A percentile compares a stretch with the other conserved stretches of the same genome.
Evolutionary conservation across 2,329 filamentous ascomycete genomes (phyloP).

Genomic region (Lizonia empirigonia): DNA sequence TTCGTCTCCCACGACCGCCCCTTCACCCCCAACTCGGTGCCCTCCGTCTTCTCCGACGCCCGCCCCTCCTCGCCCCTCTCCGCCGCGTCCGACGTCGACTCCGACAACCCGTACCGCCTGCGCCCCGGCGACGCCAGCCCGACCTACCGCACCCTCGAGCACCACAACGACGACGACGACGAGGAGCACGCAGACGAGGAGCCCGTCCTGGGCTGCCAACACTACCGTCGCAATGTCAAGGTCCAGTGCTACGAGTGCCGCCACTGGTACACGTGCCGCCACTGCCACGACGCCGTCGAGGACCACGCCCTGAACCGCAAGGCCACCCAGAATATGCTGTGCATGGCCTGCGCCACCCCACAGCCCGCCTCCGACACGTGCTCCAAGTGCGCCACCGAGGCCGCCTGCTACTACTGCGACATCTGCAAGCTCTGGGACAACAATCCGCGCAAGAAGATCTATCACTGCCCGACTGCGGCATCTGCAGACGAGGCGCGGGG

Average conservation of each 20-base stretch:
- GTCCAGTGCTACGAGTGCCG: slow-evolving; percentile 89
- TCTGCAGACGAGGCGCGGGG: slow-evolving; percentile 88
- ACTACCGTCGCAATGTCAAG: slow-evolving; percentile 96
- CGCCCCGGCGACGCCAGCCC: slow-evolving; percentile 41
- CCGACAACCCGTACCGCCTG: slow-evolving; percentile 44
- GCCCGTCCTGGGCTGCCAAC: slow-evolving; percentile 73
- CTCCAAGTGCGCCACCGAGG: slow-evolving; percentile 72
- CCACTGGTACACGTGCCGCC: slow-evolving; percentile 91
- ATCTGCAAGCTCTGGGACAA: slow-evolving; percentile 98
- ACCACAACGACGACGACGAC: slow-evolving; percentile 51
- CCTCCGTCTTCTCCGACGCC: slow-evolving; percentile 42
- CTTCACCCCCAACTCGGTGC: slow-evolving; percentile 45
- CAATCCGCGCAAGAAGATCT: slow-evolving; percentile 86
- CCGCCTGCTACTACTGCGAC: slow-evolving; percentile 89
- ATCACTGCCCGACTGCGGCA: slow-evolving; percentile 95
- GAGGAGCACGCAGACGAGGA: slow-evolving; percentile 56
- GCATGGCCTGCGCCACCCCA: slow-evolving; percentile 89
- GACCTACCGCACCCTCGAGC: slow-evolving; percentile 32
- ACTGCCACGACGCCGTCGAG: slow-evolving; percentile 87
- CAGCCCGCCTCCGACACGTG: slow-evolving; percentile 83
- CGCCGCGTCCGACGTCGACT: slow-evolving; percentile 40
- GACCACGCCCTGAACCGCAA: slow-evolving; percentile 79
- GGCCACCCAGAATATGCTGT: slow-evolving; percentile 93
- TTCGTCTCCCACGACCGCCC: slow-evolving; percentile 48
- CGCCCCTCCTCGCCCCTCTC: slow-evolving; percentile 45